Evolutionary conservation across 2,329 filamentous ascomycete species (phyloP).

Genomic region (Exophiala viscosa): DNA sequence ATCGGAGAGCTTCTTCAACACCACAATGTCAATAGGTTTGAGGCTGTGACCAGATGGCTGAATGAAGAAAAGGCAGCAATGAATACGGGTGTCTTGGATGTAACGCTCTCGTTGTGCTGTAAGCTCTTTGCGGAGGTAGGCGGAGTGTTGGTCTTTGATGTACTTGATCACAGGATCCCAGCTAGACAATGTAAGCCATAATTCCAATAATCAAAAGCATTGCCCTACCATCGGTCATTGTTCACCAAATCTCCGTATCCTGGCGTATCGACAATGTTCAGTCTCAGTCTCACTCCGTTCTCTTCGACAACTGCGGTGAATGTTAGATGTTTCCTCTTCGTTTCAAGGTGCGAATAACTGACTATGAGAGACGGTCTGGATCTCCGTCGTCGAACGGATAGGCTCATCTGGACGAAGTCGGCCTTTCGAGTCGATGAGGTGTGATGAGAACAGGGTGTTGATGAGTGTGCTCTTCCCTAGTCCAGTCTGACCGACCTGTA

Average conservation of each 20-base stretch:
- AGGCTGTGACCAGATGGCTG: conserved; percentile 96
- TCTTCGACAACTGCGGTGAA: conserved; percentile 75
- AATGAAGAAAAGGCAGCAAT: conserved; percentile 99
- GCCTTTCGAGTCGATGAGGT: conserved; percentile 98
- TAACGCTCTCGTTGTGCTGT: conserved; percentile 98
- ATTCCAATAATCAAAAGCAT: too few relatives aligned
- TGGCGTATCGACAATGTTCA: conserved; percentile 99
- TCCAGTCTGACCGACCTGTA: conserved; percentile 79
- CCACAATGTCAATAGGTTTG: conserved; percentile 99
- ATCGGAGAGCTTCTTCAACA: conserved; percentile 98
- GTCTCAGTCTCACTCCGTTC: conserved; percentile 91
- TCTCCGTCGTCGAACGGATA: conserved; percentile 93
- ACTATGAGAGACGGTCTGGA: conserved; percentile 92
- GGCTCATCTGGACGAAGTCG: conserved; percentile 88
- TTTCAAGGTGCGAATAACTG: conserved; percentile 29
- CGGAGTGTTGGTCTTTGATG: conserved; percentile 99
- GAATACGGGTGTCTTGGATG: conserved; percentile 97
- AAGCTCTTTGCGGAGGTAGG: conserved; percentile 98
- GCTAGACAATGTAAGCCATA: conserved; percentile 38
- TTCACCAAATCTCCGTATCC: conserved; percentile 98
- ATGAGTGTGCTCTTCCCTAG: conserved; percentile 98
- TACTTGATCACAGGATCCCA: conserved; percentile 99
- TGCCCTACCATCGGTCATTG: conserved; percentile 73
- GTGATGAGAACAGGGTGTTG: conserved; percentile 99
- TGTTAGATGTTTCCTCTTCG: conserved; percentile 22